Evolutionary conservation across 164 flowering plant species (phyloP).

Genomic region (Nymphaea thermarum): DNA sequence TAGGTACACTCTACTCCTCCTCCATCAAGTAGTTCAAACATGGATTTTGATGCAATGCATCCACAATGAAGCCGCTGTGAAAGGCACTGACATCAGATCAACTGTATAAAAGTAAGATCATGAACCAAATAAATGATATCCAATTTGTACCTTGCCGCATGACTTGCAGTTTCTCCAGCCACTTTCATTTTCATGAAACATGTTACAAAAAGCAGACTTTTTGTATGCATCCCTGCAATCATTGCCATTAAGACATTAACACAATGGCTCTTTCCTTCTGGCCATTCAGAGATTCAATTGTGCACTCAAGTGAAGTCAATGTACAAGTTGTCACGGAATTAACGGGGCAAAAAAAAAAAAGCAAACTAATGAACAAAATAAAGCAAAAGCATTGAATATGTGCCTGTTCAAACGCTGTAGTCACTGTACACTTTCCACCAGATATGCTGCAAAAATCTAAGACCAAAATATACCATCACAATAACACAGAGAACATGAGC

Average conservation of each 20-base stretch:
- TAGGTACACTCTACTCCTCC: slow-evolving; percentile 62
- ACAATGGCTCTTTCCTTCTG: neutral
- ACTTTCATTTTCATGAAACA: neutral
- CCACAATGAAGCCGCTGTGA: slow-evolving; percentile 91
- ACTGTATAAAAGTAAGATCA: no score
- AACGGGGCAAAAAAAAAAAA: no score
- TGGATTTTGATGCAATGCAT: slow-evolving; percentile 60
- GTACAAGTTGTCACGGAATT: no score
- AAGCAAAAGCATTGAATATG: no score
- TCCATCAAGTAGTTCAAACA: slow-evolving; percentile 51
- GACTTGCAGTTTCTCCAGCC: neutral
- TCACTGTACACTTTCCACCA: no score
- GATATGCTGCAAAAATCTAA: no score
- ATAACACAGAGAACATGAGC: no score
- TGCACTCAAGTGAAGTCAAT: neutral
- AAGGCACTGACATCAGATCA: neutral
- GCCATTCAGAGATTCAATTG: neutral
- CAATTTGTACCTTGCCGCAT: neutral
- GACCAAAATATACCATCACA: no score
- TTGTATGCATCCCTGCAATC: neutral
- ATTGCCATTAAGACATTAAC: neutral
- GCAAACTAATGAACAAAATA: no score
- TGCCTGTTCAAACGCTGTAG: no score
- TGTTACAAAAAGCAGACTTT: neutral
- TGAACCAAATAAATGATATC: no score